These are phyloP conservation scores for Beauveria australis DNA, from an alignment of 2,329 filamentous ascomycete genomes.

Conservation along the genomic window DNA sequence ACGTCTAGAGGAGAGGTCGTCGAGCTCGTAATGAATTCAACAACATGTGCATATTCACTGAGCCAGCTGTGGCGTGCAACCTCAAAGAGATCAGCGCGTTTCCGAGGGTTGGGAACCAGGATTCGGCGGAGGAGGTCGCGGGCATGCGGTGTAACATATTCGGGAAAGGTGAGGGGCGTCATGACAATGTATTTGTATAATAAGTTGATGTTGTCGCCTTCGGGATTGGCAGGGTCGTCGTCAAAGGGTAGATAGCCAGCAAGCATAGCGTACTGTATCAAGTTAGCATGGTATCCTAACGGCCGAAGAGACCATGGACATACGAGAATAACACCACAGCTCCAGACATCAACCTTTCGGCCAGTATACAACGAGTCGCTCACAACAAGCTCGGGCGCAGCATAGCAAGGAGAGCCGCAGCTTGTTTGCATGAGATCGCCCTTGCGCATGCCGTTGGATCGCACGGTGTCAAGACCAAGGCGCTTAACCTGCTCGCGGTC, in stretches of 20 bases:
- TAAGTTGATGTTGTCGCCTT: slow-evolving; percentile 98
- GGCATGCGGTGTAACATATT: slow-evolving; percentile 96
- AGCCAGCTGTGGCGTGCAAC: slow-evolving; percentile 97
- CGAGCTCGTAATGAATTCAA: slow-evolving; percentile 93
- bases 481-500: slow-evolving; percentile 86
- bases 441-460: slow-evolving; percentile 66
- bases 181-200: slow-evolving; percentile 99
- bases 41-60: slow-evolving; percentile 92
- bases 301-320: slow-evolving; percentile 28
- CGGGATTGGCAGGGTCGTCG: slow-evolving; percentile 94
- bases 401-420: slow-evolving; percentile 96
- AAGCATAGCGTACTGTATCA: slow-evolving; percentile 84
- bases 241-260: slow-evolving; percentile 97
- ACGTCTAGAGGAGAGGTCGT: slow-evolving; percentile 83
- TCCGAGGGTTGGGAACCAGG: slow-evolving; percentile 87
- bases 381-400: slow-evolving; percentile 91
- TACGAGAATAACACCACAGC: slow-evolving; percentile 96
- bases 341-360: slow-evolving; percentile 98
- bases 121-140: slow-evolving; percentile 88
- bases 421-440: slow-evolving; percentile 99
- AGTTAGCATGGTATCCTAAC: slow-evolving; percentile 1
- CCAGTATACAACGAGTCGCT: slow-evolving; percentile 97
- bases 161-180: slow-evolving; percentile 91
- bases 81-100: slow-evolving; percentile 92
- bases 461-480: slow-evolving; percentile 72